phyloP scores from a whole-genome alignment of 164 flowering plant genomes.

The Protea cynaroides region DNA sequence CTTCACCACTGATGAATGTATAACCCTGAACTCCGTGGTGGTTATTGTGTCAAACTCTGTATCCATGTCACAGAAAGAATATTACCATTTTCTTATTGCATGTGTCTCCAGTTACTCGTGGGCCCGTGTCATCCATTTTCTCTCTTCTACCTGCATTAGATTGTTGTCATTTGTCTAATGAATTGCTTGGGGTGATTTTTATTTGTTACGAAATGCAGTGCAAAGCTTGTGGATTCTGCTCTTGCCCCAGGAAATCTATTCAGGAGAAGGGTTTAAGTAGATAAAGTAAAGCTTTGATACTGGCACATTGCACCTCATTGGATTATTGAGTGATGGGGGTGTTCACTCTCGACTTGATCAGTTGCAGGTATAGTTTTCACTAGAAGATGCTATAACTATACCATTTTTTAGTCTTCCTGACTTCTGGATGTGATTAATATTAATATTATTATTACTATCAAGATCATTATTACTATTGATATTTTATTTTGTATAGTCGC shows the following conservation, averaged over 20 bases:
- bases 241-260: conserved; percentile 83
- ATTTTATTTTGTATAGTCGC: conserved; percentile 48
- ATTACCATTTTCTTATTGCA: no score
- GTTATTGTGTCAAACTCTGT: no score
- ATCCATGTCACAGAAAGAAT: no score
- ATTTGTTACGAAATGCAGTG: conserved; percentile 36
- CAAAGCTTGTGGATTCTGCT: conserved; percentile 89
- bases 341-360: conserved; percentile 97
- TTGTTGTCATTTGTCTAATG: not conserved
- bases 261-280: conserved; percentile 89
- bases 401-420: not conserved
- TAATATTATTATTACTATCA: no score
- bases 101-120: not conserved
- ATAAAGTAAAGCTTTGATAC: conserved; percentile 59
- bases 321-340: conserved; percentile 95
- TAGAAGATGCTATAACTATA: not conserved
- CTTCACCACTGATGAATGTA: not conserved
- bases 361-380: conserved; percentile 47
- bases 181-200: not conserved
- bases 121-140: not conserved
- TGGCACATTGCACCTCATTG: conserved; percentile 90
- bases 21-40: not conserved
- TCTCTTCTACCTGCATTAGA: no score
- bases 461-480: not conserved
- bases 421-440: not conserved